phyloP scores from a whole-genome alignment of 176 grass and related monocot genomes.

The Thalia dealbata region DNA sequence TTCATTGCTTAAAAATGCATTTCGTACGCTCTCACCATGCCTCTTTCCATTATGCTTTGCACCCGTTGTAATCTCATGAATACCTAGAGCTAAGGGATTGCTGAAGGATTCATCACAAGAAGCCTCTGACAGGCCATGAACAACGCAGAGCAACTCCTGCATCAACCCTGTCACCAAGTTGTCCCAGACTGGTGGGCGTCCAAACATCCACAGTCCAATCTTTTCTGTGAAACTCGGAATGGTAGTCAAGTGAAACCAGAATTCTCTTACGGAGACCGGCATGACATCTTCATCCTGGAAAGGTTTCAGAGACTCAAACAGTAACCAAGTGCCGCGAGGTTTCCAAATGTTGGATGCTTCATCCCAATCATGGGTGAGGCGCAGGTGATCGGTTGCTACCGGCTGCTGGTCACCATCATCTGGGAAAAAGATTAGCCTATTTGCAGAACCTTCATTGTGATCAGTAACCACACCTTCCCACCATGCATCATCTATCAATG shows the following conservation, averaged over 20 bases:
- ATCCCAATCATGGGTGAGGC: slow-evolving; percentile 55
- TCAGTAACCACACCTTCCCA: slow-evolving; percentile 76
- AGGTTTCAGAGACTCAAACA: slow-evolving; percentile 42
- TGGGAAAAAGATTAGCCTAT: slow-evolving; percentile 53
- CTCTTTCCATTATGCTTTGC: background rate
- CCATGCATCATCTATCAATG: slow-evolving; percentile 37
- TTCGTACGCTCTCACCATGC: background rate
- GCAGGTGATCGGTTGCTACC: slow-evolving; percentile 33
- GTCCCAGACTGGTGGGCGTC: slow-evolving; percentile 25
- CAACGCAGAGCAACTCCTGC: slow-evolving; percentile 34
- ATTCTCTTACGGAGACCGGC: slow-evolving; percentile 43
- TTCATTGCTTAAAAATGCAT: background rate
- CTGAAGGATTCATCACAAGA: background rate
- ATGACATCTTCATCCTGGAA: slow-evolving; percentile 39
- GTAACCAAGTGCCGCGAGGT: slow-evolving; percentile 49
- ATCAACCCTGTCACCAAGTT: slow-evolving; percentile 31
- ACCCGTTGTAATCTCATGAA: background rate
- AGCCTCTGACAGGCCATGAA: slow-evolving; percentile 12
- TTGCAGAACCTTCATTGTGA: slow-evolving; percentile 31
- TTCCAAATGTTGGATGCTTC: slow-evolving; percentile 60
- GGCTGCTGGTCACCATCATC: slow-evolving; percentile 54
- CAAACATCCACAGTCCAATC: slow-evolving; percentile 45
- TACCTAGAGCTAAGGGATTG: background rate
- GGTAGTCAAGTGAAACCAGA: slow-evolving; percentile 54
- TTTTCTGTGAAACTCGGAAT: slow-evolving; percentile 29